Evolutionary conservation across 2,329 filamentous ascomycete species (phyloP).

Genomic region (Paracorniculantispora psalliotae): DNA sequence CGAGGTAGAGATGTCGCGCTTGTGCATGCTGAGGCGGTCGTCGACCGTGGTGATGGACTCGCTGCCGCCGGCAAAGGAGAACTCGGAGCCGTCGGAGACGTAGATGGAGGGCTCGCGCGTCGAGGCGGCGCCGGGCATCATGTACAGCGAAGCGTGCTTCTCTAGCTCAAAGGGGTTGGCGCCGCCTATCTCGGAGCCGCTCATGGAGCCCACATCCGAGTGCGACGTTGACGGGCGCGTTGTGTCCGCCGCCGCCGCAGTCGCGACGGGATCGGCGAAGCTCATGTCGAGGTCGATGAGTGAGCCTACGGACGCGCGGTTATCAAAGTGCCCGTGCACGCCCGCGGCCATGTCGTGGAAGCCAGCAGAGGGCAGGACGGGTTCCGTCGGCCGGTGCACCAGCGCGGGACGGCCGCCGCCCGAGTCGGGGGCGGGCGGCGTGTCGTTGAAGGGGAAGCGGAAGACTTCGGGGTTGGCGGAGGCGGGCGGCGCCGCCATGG

Average conservation of each 20-base stretch:
- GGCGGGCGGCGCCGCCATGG: slow-evolving; percentile 44
- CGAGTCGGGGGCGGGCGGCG: slow-evolving; percentile 9
- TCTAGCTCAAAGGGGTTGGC: slow-evolving; percentile 60
- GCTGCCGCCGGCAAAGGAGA: slow-evolving; percentile 33
- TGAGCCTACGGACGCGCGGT: slow-evolving; percentile 40
- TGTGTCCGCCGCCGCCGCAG: slow-evolving; percentile 45
- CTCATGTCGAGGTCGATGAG: slow-evolving; percentile 54
- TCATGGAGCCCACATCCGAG: slow-evolving; percentile 52
- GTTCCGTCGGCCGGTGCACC: slow-evolving; percentile 48
- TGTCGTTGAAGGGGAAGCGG: slow-evolving; percentile 42
- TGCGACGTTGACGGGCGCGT: slow-evolving; percentile 55
- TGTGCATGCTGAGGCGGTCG: slow-evolving; percentile 14
- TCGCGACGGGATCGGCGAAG: slow-evolving; percentile 45
- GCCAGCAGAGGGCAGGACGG: slow-evolving; percentile 37
- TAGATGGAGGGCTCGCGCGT: slow-evolving; percentile 56
- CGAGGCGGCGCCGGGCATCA: slow-evolving; percentile 26
- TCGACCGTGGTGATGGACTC: slow-evolving; percentile 12
- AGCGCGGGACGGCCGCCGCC: slow-evolving; percentile 37
- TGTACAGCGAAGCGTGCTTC: slow-evolving; percentile 55
- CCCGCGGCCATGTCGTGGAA: slow-evolving; percentile 39
- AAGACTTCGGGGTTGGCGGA: slow-evolving; percentile 51
- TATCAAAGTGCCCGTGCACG: slow-evolving; percentile 27
- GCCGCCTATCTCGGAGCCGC: slow-evolving; percentile 51
- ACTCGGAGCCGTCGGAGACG: slow-evolving; percentile 54
- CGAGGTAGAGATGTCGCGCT: slow-evolving; percentile 6